Evolutionary conservation across 2,329 filamentous ascomycete genomes (phyloP).

Genomic region (Stagonosporopsis tanaceti): DNA sequence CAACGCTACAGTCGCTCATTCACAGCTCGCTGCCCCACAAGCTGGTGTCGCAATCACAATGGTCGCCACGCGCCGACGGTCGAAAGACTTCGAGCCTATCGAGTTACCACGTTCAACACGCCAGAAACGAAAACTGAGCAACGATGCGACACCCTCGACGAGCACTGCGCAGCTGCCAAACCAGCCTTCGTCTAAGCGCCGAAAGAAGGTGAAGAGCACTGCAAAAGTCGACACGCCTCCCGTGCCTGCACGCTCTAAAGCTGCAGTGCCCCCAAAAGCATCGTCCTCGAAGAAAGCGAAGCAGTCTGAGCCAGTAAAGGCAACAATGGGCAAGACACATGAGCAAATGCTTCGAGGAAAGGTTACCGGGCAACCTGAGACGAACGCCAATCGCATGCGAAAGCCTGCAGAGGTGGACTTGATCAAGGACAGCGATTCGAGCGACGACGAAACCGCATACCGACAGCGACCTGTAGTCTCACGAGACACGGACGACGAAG

Average conservation of each 20-base stretch:
- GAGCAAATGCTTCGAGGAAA: neutral
- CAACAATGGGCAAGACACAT: neutral
- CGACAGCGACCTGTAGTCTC: neutral
- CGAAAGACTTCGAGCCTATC: slow-evolving; percentile 7
- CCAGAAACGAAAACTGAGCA: slow-evolving; percentile 1
- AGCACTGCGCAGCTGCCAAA: slow-evolving; percentile 5
- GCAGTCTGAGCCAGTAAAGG: neutral
- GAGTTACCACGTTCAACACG: neutral
- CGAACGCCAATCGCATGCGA: neutral
- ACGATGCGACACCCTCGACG: slow-evolving; percentile 2
- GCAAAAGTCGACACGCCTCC: neutral
- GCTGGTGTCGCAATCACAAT: neutral
- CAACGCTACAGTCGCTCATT: neutral
- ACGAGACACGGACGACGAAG: slow-evolving; percentile 9
- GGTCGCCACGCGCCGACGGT: slow-evolving; percentile 14
- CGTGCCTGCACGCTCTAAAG: neutral
- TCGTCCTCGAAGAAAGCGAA: neutral
- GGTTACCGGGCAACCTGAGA: neutral
- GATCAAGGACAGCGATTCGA: slow-evolving; percentile 4
- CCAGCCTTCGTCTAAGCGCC: slow-evolving; percentile 13
- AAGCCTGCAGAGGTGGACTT: neutral
- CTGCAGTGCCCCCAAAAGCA: neutral
- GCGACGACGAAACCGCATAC: neutral
- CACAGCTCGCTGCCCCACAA: neutral
- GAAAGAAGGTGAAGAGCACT: slow-evolving; percentile 12